A percentile compares a stretch with the other conserved stretches of the same genome.
Evolutionary conservation across 176 grass and related monocot species (phyloP).

Genomic region (Triticum dicoccoides): DNA sequence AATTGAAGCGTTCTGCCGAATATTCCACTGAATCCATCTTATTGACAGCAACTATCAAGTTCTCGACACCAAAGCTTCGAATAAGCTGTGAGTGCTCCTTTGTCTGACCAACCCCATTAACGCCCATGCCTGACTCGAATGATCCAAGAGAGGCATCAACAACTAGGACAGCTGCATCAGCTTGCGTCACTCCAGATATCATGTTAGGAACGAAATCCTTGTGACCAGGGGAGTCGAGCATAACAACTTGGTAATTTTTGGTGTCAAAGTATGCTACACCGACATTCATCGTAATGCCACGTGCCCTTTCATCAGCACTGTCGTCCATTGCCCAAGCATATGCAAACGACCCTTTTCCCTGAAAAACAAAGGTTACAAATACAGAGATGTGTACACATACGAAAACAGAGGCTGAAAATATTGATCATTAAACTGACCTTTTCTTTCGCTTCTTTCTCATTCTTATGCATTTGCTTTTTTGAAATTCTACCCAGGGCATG

Average conservation of each 20-base stretch:
- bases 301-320: conserved; percentile 72
- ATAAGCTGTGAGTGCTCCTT: conserved; percentile 88
- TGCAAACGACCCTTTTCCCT: conserved; percentile 88
- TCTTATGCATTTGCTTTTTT: conserved; percentile 91
- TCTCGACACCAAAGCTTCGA: conserved; percentile 86
- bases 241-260: conserved; percentile 67
- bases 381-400: not conserved
- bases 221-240: conserved; percentile 83
- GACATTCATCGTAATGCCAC: conserved; percentile 82
- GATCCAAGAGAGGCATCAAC: conserved; percentile 77
- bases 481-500: conserved; percentile 69
- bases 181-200: conserved; percentile 78
- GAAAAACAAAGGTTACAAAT: conserved; percentile 22
- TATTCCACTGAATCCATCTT: conserved; percentile 82
- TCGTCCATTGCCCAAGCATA: conserved; percentile 93
- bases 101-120: conserved; percentile 68
- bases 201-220: conserved; percentile 96
- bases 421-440: conserved; percentile 46
- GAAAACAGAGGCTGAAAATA: not conserved
- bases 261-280: conserved; percentile 73
- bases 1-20: conserved; percentile 64
- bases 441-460: conserved; percentile 92
- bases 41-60: conserved; percentile 84
- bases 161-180: conserved; percentile 84
- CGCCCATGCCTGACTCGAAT: conserved; percentile 89